Evolutionary conservation across 371 early-diverging fungal species (phyloP), one percentile per base, ranked within the genome.

Genomic region (Mortierella sp.): DNA sequence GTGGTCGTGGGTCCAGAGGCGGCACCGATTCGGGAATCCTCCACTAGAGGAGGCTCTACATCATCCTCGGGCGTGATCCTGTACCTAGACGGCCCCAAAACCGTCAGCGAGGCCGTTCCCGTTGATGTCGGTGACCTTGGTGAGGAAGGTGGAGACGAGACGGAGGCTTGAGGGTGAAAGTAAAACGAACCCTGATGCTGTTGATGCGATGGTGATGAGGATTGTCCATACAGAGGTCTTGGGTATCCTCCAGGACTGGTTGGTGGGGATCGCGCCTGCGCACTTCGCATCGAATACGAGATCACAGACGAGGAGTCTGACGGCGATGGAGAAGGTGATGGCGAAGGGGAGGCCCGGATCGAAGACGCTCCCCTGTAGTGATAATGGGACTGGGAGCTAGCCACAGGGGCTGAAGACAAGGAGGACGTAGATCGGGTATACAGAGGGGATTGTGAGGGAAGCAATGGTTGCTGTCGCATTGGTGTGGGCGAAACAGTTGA

Each of bases 11-110:
- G 23, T 21, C 5, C 12, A 23, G 53, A 23, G 19, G 53, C 53
- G 9, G 53, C 12, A 14, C 50, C 14, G 4, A 21, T 14, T 50
- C n/a, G 50, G 14, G 50, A 21, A n/a, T 16, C 21, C 5, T 16
- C 50, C 50, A 14, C 50, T 4, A 50, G 5, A 2, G 50, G 37
- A 5, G 37, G 37, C 37, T 12, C n/a, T 47, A 0, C 18, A 46
- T 37, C 44, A 30, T 50, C 30, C 7, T 58, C 43, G 64, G 37
- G 62, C 7, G 58, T 60, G 23, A 67, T 67, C 60, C 73, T 15
- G 15, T 73, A 67, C 43, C 67, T 67, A 9, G 73, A 67, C 9
- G 67, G 68, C 0, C 68, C 73, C 28, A 67, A 37, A 0, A 64
- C 57, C 9, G 64, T 64, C 37, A 67, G 43, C 4, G 66, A 66